A percentile compares a stretch with the other conserved stretches of the same genome.
phyloP scores from a whole-genome alignment of 371 early-diverging fungal species.

The Circinella umbellata region DNA sequence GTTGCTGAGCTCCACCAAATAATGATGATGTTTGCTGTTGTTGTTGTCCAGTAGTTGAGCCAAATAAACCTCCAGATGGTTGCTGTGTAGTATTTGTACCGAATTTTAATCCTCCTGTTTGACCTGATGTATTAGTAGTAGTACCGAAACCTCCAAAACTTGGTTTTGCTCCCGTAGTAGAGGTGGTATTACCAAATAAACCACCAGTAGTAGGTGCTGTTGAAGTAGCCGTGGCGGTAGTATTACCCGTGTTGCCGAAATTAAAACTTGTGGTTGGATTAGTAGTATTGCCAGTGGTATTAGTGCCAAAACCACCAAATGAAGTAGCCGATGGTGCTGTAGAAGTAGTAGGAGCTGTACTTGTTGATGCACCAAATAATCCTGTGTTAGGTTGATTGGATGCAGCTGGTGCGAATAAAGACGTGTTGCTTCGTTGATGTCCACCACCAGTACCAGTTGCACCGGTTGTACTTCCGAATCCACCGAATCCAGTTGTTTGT shows the following conservation, averaged over 20 bases:
- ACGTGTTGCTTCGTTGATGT: constrained; percentile 27
- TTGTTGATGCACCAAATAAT: constrained; percentile 11
- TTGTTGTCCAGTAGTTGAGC: not conserved
- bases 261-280: too few relatives aligned
- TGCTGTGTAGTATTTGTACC: constrained; percentile 2
- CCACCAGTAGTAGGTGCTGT: not conserved
- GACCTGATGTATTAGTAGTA: not conserved
- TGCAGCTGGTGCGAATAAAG: constrained; percentile 24
- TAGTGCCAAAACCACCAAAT: constrained; percentile 6
- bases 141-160: not conserved
- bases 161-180: constrained; percentile 3
- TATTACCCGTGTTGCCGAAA: not conserved
- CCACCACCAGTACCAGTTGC: constrained; percentile 11
- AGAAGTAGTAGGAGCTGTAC: constrained; percentile 2
- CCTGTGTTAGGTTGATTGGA: not conserved
- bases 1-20: constrained; percentile 10
- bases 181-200: not conserved
- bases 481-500: not conserved
- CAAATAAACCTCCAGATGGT: not conserved
- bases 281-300: not conserved
- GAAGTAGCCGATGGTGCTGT: not conserved
- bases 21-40: constrained; percentile 8
- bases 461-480: not conserved
- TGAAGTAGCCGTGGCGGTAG: not conserved
- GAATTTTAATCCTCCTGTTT: not conserved